Conservation (phyloP, 495 filamentous ascomycete genomes). For the Cercophora newfieldiana region DNA sequence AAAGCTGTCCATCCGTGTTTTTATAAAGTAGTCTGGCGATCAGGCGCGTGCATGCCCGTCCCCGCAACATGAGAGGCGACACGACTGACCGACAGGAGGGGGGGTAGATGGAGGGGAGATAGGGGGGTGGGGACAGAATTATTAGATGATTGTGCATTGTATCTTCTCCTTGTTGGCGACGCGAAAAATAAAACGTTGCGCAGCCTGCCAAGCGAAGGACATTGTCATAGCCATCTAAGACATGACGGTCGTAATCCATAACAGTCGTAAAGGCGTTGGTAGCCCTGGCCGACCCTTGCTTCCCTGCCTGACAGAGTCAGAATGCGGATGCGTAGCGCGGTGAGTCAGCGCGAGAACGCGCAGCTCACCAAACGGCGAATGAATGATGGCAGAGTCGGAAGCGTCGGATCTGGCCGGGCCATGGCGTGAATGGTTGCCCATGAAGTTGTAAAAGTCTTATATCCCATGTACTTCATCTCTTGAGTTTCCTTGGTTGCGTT, state of each 20-base stretch:
- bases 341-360: neutral
- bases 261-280: conserved; percentile 36
- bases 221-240: conserved; percentile 40
- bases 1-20: conserved; percentile 2
- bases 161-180: conserved; percentile 18
- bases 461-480: conserved; percentile 34
- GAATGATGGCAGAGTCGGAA: conserved; percentile 3
- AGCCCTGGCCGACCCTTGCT: neutral
- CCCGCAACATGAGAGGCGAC: neutral
- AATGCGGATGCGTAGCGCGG: neutral
- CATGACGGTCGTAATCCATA: conserved; percentile 43
- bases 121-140: conserved; percentile 9
- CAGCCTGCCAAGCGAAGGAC: conserved; percentile 23
- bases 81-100: neutral
- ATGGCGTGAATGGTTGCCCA: conserved; percentile 39
- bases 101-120: neutral
- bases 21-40: neutral
- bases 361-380: neutral
- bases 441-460: conserved; percentile 35
- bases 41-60: neutral
- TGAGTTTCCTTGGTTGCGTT: conserved; percentile 26
- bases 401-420: conserved; percentile 17
- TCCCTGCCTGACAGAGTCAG: conserved; percentile 1
- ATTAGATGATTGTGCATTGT: conserved; percentile 24
- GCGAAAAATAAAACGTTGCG: conserved; percentile 4